These are phyloP conservation scores for Phytophthora idaei DNA, from an alignment of 352 stramenopile species.

Conservation along the genomic window DNA sequence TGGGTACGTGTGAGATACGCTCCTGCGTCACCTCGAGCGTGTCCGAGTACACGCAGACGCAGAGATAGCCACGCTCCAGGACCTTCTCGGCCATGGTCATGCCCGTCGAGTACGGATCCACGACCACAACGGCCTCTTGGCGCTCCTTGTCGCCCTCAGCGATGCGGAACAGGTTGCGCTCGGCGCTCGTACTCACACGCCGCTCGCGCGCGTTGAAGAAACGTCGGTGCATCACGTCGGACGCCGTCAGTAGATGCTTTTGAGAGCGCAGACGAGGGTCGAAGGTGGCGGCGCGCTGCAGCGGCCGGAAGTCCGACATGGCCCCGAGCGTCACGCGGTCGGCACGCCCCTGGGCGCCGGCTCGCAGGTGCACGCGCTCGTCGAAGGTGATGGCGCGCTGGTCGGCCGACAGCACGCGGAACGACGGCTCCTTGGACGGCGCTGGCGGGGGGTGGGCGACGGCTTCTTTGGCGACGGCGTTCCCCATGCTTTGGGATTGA, in stretches of 20 bases:
- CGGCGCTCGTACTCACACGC: conserved; percentile 43
- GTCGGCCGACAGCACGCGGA: conserved; percentile 69
- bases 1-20: conserved; percentile 70
- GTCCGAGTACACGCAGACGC: conserved; percentile 80
- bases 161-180: conserved; percentile 66
- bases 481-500: conserved; percentile 27
- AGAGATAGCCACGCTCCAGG: conserved; percentile 83
- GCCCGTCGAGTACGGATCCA: conserved; percentile 96
- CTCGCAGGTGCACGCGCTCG: conserved; percentile 74
- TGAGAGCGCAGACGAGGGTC: conserved; percentile 71
- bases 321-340: conserved; percentile 57
- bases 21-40: conserved; percentile 77
- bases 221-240: conserved; percentile 80
- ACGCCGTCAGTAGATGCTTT: conserved; percentile 64
- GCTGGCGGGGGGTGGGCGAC: conserved; percentile 5
- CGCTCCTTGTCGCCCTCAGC: conserved; percentile 43
- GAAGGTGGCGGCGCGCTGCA: conserved; percentile 80
- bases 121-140: conserved; percentile 87
- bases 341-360: conserved; percentile 13
- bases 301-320: conserved; percentile 71
- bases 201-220: conserved; percentile 86
- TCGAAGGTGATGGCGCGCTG: conserved; percentile 86
- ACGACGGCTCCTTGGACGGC: conserved; percentile 27
- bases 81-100: conserved; percentile 92
- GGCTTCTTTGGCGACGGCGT: conserved; percentile 37